phyloP scores from a whole-genome alignment of 2,329 filamentous ascomycete genomes.

The Zymoseptoria brevis region DNA sequence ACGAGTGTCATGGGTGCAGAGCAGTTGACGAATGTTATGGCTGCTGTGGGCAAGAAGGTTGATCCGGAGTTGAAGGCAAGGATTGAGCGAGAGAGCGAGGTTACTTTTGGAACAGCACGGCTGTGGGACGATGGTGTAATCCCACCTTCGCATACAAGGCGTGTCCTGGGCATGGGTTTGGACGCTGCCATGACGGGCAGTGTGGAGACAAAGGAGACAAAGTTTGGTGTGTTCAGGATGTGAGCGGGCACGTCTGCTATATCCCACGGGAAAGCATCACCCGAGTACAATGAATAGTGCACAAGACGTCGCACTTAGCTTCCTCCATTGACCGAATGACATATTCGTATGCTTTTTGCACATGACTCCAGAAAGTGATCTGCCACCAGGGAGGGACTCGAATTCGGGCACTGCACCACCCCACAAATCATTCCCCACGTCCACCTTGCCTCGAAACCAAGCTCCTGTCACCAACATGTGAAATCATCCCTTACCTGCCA shows the following conservation, averaged over 20 bases:
- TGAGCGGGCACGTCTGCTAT: conserved; percentile 9
- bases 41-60: conserved; percentile 75
- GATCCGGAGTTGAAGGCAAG: conserved; percentile 73
- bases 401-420: background rate
- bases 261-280: too few species aligned
- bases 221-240: conserved; percentile 36
- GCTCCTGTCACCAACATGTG: background rate
- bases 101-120: conserved; percentile 77
- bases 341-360: background rate
- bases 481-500: conserved; percentile 4
- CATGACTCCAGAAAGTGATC: background rate
- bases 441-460: background rate
- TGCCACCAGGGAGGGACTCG: background rate
- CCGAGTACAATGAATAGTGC: too few species aligned
- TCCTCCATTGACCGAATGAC: too few species aligned
- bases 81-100: conserved; percentile 86
- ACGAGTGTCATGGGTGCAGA: conserved; percentile 95
- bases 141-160: conserved; percentile 41
- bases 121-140: conserved; percentile 65
- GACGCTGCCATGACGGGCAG: conserved; percentile 35
- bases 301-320: too few species aligned
- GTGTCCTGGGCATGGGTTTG: conserved; percentile 42
- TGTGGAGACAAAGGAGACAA: conserved; percentile 28
- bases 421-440: background rate
- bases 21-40: conserved; percentile 88